Conservation (phyloP, 441 rosid species). For the Euphorbia neoarborescens region DNA sequence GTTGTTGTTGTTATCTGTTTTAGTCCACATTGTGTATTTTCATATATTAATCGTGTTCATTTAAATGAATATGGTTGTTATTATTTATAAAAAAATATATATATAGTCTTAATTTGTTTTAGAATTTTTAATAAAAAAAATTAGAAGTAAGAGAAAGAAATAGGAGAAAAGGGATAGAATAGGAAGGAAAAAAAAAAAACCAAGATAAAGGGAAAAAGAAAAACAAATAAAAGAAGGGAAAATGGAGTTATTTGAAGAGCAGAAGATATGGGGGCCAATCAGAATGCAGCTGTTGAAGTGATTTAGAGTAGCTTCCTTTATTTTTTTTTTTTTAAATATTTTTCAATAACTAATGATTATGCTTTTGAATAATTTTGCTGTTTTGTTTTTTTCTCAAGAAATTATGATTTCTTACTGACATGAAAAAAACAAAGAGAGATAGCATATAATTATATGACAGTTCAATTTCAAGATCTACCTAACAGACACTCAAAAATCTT, state of each 20-base stretch:
- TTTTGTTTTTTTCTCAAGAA: neutral
- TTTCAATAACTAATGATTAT: neutral
- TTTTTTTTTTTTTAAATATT: conserved; percentile 19
- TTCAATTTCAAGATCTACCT: neutral
- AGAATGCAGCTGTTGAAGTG: conserved; percentile 17
- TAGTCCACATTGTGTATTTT: too few relatives aligned
- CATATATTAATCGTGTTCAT: too few relatives aligned
- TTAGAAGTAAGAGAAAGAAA: neutral
- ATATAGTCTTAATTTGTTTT: too few relatives aligned
- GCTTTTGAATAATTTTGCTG: neutral
- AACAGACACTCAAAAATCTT: neutral
- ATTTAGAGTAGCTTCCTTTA: conserved; percentile 37
- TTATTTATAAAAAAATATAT: too few relatives aligned
- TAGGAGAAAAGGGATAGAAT: conserved; percentile 15
- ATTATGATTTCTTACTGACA: neutral
- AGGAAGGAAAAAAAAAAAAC: conserved; percentile 21
- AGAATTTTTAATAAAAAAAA: too few relatives aligned
- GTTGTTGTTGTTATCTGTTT: too few relatives aligned
- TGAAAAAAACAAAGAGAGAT: neutral
- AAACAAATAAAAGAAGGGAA: neutral
- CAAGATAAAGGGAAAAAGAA: conserved; percentile 18
- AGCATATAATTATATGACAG: neutral
- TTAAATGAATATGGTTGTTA: too few relatives aligned
- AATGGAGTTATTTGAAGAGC: conserved; percentile 24
- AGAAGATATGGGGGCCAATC: conserved; percentile 26